A percentile compares a stretch with the other conserved stretches of the same genome.
Evolutionary conservation across 805 yeast genomes (phyloP).

Genomic region (Myxozyma melibiosi): DNA sequence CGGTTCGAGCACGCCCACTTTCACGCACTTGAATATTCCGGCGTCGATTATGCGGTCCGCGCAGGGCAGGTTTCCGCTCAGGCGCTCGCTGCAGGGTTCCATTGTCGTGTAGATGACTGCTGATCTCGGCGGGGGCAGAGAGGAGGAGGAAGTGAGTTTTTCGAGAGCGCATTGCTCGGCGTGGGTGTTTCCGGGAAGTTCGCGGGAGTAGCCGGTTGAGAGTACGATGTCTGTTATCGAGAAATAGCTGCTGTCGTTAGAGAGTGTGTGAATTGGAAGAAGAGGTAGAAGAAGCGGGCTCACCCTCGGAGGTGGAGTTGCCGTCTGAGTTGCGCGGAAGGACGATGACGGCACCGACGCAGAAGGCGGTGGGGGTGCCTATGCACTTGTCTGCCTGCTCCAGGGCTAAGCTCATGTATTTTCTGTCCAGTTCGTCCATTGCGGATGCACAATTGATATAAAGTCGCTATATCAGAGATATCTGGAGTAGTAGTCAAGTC

Average conservation of each 20-base stretch:
- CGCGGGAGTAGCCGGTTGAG: conserved; percentile 87
- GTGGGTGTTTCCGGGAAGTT: conserved; percentile 91
- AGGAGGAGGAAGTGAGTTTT: conserved; percentile 50
- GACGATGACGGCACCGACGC: conserved; percentile 85
- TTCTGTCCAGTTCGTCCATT: conserved; percentile 8
- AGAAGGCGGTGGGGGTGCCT: conserved; percentile 80
- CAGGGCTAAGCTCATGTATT: conserved; percentile 74
- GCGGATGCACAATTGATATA: too few species aligned
- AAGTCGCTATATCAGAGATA: too few species aligned
- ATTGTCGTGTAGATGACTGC: conserved; percentile 88
- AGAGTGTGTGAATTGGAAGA: neutral
- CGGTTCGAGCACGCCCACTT: conserved; percentile 92
- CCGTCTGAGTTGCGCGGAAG: conserved; percentile 20
- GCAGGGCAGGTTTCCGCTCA: conserved; percentile 91
- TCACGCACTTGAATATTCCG: conserved; percentile 64
- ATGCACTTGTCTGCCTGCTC: conserved; percentile 78
- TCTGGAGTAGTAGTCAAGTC: too few species aligned
- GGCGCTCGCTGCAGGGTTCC: conserved; percentile 92
- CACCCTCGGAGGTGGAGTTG: conserved; percentile 17
- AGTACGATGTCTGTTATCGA: conserved; percentile 61
- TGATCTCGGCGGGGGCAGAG: conserved; percentile 55
- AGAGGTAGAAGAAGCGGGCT: neutral
- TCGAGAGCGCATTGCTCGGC: conserved; percentile 95
- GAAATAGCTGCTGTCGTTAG: neutral
- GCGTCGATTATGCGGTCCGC: conserved; percentile 70